Base-by-base conservation (phyloP, 139 green algal genomes). In the Spirogloea muscicola region DNA sequence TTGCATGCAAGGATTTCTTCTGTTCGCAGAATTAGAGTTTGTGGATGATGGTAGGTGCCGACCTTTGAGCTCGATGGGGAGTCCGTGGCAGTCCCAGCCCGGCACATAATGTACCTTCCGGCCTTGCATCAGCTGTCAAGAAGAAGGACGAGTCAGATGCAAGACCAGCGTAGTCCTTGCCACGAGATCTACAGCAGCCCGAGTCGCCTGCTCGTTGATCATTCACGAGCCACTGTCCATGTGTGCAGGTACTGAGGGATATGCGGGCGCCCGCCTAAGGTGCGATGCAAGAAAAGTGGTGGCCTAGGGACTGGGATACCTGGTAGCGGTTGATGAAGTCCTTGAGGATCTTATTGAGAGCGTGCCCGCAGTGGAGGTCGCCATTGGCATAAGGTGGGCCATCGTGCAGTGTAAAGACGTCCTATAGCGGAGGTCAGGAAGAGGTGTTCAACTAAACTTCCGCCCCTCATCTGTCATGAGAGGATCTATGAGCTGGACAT, bases 311-410 rank as follows among this genome's bases (percentile, higher is more conserved):
- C 37, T 61, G 2, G 34, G 42, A 4, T 38, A 81, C 74, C 58
- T 87, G 64, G 66, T 87, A 90, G 5, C 88, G 84, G 82, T 91
- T 92, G 70, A 97, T 91, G 67, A 99, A 88, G 87, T 98, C 94
- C 83, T 99, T 99, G 27, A 99, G 82, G 57, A 97, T 89, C 79
- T 99, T 99, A 87, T 99, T 99, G 31, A 99, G 85, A 0, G 95
- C 95, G 78, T 99, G 94, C 16, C 94, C 94, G 51, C 96, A 96
- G 88, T 98, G 94, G 33, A 97, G 86, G 81, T 96, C 90, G 27
- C 95, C 95, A 84, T 99, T 99, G 57, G 95, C 95, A 65, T 99
- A 99, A 1, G 95, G 95, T 4, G 95, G 95, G 1, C 95, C 95
- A 80, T 99, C 95, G 75, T 99, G 95, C 52, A 99, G 88, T 25